Base-by-base conservation (phyloP, 2,329 filamentous ascomycete genomes). In the Ambrosiella cleistominuta region DNA sequence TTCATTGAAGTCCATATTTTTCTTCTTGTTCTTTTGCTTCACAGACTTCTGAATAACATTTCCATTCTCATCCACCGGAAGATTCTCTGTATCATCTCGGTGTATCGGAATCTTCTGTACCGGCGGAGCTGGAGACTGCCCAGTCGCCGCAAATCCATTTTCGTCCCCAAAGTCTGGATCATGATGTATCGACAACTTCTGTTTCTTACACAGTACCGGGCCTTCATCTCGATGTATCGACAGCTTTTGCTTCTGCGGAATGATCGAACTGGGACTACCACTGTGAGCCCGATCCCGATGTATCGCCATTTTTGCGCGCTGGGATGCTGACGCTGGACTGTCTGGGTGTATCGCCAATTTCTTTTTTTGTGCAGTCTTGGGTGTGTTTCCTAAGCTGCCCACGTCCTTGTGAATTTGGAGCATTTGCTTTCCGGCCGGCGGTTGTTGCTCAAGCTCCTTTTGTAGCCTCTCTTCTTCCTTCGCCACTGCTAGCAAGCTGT, bases 1-100 rank as follows among this genome's bases (percentile, higher is more conserved):
- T 70, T 95, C 89, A 65, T 90, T 90, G 58, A 90, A 75, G 66
- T 96, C 89, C 71, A 87, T 85, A 52, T 85, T 72, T 70, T 94
- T 91, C 71, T 90, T 82, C 87, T 80, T 83, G 39, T 73, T 72
- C 66, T 74, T 74, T 74, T 58, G 66, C 44, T 45, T 47, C 37
- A 37, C 13, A 12, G 40, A 53, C 27, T 57, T 40, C 17, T 67
- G 66, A 37, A 66, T 63, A 47, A 63, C 58, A 40, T 63, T 51
- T 12, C 60, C 57, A 57, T 62, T 62, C 53, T 63, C 62, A 42
- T 63, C 62, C 40, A 61, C 56, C 12, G 52, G 8, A 51, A 52
- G 44, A 44, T 53, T 53, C 9, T 53, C 17, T 0, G 27, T 36
- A 42, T 54, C 35, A 19, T 58, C 52, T 38, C 42, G 15, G 19